Conservation (phyloP, 495 filamentous ascomycete genomes). For the Immersiella caudata region DNA sequence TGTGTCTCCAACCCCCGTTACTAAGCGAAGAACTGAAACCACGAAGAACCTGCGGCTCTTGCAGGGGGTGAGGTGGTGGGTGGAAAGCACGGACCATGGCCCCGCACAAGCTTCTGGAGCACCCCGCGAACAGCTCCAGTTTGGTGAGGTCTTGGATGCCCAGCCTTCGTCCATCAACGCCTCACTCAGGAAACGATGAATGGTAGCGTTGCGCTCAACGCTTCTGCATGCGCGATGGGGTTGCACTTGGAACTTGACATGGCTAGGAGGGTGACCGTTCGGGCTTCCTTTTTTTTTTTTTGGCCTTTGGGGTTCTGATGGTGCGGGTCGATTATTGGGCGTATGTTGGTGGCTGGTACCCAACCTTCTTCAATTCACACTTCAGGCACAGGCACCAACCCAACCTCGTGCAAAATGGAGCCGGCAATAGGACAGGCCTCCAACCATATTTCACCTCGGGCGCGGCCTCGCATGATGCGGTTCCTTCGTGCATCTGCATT, state of each 20-base stretch:
- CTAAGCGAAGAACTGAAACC: not conserved
- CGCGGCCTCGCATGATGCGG: conserved; percentile 28
- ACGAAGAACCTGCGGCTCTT: not conserved
- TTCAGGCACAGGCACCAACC: conserved; percentile 19
- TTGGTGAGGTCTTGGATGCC: conserved; percentile 1
- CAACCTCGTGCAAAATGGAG: conserved; percentile 21
- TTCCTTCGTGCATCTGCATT: conserved; percentile 30
- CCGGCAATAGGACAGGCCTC: conserved; percentile 14
- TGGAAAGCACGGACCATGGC: conserved; percentile 8
- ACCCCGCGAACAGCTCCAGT: not conserved
- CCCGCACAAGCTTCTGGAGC: conserved; percentile 10
- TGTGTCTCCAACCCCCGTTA: not conserved
- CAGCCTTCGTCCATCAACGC: conserved; percentile 1
- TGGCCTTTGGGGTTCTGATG: not conserved
- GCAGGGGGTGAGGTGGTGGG: not conserved
- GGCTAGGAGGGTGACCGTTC: not conserved
- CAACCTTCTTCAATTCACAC: conserved; percentile 10
- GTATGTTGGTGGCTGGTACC: conserved; percentile 12
- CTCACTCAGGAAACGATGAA: not conserved
- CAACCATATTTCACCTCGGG: conserved; percentile 31
- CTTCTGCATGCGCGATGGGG: conserved; percentile 9
- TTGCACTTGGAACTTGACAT: not conserved
- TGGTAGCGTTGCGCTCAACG: not conserved
- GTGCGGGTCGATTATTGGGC: not conserved
- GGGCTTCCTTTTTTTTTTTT: not conserved